These are phyloP conservation scores for Helicostylum pulchrum DNA, from an alignment of 192 early-diverging fungal species.

Conservation along the genomic window DNA sequence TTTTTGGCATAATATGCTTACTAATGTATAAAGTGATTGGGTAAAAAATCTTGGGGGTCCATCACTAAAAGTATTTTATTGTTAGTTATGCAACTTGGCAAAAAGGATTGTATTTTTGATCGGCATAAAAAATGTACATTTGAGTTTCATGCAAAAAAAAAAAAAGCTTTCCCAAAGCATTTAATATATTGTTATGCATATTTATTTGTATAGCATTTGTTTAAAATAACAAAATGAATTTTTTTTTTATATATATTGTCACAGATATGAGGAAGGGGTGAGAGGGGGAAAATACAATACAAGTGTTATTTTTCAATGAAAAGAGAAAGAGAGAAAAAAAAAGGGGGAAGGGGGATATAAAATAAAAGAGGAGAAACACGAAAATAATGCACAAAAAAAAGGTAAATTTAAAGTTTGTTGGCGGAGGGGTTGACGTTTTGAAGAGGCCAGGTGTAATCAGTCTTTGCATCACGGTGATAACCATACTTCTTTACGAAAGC, in stretches of 20 bases:
- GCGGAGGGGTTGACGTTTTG: constrained; percentile 11
- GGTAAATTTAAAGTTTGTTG: constrained; percentile 6
- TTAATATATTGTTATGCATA: too few species aligned
- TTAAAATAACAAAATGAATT: constrained; percentile 1
- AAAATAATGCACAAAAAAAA: background rate
- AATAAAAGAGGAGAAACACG: background rate
- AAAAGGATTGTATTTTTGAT: too few species aligned
- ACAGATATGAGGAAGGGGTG: background rate
- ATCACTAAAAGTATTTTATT: too few species aligned
- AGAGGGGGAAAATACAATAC: background rate
- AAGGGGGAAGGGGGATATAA: background rate
- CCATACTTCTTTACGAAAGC: constrained; percentile 71
- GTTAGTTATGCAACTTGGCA: too few species aligned
- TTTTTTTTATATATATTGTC: background rate
- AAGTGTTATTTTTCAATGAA: background rate
- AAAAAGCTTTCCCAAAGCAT: too few species aligned
- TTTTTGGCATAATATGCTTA: too few species aligned
- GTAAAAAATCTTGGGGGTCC: too few species aligned
- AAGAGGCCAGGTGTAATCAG: constrained; percentile 7
- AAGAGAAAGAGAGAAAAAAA: background rate
- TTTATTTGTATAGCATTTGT: too few species aligned
- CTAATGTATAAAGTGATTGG: too few species aligned
- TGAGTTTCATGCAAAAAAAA: too few species aligned
- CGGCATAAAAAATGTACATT: too few species aligned
- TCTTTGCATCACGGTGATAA: background rate